Conservation (phyloP, 1,284 basidiomycete genomes). For the Fomitopsis pinicola region DNA sequence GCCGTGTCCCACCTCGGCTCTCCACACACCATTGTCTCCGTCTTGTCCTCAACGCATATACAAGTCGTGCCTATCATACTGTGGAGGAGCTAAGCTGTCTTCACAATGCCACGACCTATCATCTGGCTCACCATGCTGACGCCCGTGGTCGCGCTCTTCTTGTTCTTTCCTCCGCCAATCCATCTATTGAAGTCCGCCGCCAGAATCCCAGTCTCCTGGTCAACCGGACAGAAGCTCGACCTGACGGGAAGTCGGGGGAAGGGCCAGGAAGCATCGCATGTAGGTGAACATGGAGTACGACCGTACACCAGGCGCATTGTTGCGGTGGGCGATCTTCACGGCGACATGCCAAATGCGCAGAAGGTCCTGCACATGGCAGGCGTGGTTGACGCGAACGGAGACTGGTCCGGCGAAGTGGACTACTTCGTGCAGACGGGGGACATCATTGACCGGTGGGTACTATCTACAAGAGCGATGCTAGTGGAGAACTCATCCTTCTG, state of each 20-base stretch:
- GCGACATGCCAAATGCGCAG: conserved; percentile 68
- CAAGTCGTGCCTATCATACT: no score
- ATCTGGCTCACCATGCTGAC: conserved; percentile 13
- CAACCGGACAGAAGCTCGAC: conserved; percentile 24
- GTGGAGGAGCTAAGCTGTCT: no score
- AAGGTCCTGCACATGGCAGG: conserved; percentile 75
- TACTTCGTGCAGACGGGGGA: conserved; percentile 92
- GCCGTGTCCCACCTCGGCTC: no score
- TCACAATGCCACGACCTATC: neutral
- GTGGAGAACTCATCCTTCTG: neutral
- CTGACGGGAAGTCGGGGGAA: neutral
- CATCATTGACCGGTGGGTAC: conserved; percentile 75
- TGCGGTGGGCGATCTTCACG: conserved; percentile 81
- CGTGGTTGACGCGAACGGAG: conserved; percentile 61
- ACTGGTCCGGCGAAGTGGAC: conserved; percentile 79
- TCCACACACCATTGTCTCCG: no score
- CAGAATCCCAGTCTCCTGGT: conserved; percentile 22
- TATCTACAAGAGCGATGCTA: neutral
- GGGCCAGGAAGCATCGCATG: neutral
- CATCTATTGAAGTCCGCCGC: conserved; percentile 15
- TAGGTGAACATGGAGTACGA: neutral
- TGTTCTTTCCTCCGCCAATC: conserved; percentile 17
- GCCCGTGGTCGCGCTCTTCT: conserved; percentile 18
- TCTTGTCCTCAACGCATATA: no score
- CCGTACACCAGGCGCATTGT: conserved; percentile 49